Percentiles rank a stretch among this genome's conserved stretches.
These are phyloP conservation scores for Bolboschoenoplectus hybrid DNA, from an alignment of 202 grass and related monocot species.

Conservation along the genomic window DNA sequence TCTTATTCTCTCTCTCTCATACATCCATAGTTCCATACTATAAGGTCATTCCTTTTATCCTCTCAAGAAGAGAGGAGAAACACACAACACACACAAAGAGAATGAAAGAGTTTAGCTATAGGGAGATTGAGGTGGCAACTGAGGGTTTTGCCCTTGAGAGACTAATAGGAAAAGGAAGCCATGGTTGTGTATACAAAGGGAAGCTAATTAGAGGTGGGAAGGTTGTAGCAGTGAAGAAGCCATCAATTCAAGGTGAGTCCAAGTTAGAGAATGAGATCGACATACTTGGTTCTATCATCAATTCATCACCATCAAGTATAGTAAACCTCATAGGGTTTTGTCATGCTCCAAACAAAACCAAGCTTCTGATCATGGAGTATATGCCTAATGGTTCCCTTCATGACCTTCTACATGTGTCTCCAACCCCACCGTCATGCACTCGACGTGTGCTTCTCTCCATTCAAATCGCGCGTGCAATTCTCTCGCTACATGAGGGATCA, in stretches of 20 bases:
- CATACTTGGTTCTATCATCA: slow-evolving; percentile 56
- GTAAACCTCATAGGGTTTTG: slow-evolving; percentile 62
- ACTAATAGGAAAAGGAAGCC: slow-evolving; percentile 90
- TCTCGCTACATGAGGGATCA: slow-evolving; percentile 57
- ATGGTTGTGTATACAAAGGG: slow-evolving; percentile 80
- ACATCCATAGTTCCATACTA: slow-evolving; percentile 6
- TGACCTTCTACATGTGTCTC: slow-evolving; percentile 67
- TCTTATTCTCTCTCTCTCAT: neutral
- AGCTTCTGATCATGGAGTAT: slow-evolving; percentile 80
- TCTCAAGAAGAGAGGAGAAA: slow-evolving; percentile 24
- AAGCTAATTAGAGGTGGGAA: slow-evolving; percentile 42
- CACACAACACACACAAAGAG: neutral
- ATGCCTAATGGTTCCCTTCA: slow-evolving; percentile 82
- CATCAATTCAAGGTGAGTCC: slow-evolving; percentile 51
- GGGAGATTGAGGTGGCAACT: slow-evolving; percentile 73
- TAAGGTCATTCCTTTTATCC: slow-evolving; percentile 3
- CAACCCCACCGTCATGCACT: slow-evolving; percentile 60
- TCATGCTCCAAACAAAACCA: neutral
- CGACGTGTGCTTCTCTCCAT: slow-evolving; percentile 60
- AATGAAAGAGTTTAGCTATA: slow-evolving; percentile 78
- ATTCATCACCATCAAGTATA: slow-evolving; percentile 38
- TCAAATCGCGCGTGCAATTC: slow-evolving; percentile 69
- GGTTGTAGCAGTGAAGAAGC: slow-evolving; percentile 63
- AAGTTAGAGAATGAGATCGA: slow-evolving; percentile 86
- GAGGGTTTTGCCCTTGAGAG: slow-evolving; percentile 60